Conservation (phyloP, 495 filamentous ascomycete species). For the Mytilinidion resinicola region DNA sequence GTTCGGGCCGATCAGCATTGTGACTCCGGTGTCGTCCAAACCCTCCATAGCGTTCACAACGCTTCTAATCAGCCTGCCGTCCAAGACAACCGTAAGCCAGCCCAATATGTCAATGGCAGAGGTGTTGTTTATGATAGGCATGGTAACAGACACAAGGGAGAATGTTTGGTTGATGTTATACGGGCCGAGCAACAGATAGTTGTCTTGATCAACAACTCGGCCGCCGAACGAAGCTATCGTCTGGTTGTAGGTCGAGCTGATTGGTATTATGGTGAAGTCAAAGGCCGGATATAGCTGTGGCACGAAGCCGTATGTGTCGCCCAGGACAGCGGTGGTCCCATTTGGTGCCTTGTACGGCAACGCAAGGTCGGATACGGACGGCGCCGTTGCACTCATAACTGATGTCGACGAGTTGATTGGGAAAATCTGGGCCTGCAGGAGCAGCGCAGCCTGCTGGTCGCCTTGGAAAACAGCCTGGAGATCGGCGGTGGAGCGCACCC, state of each 20-base stretch:
- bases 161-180: constrained; percentile 59
- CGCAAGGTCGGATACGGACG: constrained; percentile 18
- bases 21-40: constrained; percentile 57
- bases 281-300: constrained; percentile 67
- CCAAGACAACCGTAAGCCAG: constrained; percentile 67
- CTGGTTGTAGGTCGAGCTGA: constrained; percentile 36
- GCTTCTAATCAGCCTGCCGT: constrained; percentile 51
- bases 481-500: constrained; percentile 50
- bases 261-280: constrained; percentile 45
- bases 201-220: constrained; percentile 46
- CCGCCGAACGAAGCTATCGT: constrained; percentile 41
- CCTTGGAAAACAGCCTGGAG: constrained; percentile 52
- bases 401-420: constrained; percentile 56
- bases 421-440: constrained; percentile 62
- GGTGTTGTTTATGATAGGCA: constrained; percentile 63
- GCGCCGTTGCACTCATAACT: constrained; percentile 56
- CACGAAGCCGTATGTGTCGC: constrained; percentile 60
- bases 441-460: constrained; percentile 44
- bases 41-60: constrained; percentile 59
- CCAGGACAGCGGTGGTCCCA: constrained; percentile 52
- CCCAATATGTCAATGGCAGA: constrained; percentile 56
- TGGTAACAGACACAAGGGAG: constrained; percentile 72
- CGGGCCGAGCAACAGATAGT: constrained; percentile 61
- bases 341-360: constrained; percentile 46
- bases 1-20: constrained; percentile 61